Percentiles rank a stretch among this genome's conserved stretches.
phyloP scores from a whole-genome alignment of 208 protist species.

The Acanthamoeba rhysodes region DNA sequence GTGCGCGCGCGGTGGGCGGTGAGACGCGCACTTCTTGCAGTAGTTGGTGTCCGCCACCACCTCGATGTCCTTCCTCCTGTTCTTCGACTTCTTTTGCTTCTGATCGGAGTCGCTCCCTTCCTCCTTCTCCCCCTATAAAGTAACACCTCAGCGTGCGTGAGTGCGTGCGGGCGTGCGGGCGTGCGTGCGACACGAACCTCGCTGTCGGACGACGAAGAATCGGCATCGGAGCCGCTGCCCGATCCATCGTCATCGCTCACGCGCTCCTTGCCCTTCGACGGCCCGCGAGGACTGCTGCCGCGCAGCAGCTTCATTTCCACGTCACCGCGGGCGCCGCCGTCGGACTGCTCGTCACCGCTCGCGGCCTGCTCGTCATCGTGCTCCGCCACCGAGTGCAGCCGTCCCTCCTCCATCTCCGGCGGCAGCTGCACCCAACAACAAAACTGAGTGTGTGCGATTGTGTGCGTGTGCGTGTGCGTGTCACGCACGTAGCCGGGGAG shows the following conservation, averaged over 20 bases:
- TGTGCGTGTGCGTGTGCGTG: background rate
- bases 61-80: background rate
- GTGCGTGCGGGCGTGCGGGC: background rate
- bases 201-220: background rate
- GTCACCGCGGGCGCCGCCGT: background rate
- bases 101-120: background rate
- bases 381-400: background rate
- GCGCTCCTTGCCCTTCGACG: background rate
- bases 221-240: background rate
- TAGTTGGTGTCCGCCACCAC: background rate
- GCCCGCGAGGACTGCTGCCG: background rate
- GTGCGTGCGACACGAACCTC: background rate
- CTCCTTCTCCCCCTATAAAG: background rate
- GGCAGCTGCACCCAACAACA: background rate
- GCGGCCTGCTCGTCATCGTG: background rate
- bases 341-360: background rate
- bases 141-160: background rate
- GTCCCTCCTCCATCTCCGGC: slow-evolving; percentile 18
- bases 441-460: no score
- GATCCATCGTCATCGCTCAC: background rate
- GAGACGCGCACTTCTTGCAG: background rate
- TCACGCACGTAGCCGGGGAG: background rate
- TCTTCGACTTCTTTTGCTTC: no score
- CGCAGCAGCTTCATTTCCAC: background rate
- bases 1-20: background rate